Percentiles rank a stretch among this genome's conserved stretches.
These are phyloP conservation scores for Periconia digitata DNA, from an alignment of 2,329 filamentous ascomycete genomes.

Conservation along the genomic window DNA sequence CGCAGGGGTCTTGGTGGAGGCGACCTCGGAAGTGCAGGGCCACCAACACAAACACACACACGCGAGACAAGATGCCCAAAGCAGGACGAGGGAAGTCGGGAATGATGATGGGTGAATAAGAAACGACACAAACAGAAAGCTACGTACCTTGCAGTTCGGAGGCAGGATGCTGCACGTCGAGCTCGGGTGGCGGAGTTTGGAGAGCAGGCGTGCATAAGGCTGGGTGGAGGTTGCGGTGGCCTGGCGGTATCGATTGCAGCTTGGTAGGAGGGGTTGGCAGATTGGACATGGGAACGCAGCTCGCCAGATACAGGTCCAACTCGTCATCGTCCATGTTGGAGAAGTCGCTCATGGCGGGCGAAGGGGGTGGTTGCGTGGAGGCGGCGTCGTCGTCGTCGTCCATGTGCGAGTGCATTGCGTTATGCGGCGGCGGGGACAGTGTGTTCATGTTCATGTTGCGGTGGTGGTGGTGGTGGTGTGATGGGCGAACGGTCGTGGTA, in stretches of 20 bases:
- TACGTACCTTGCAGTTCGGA: constrained; percentile 35
- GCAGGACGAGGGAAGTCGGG: constrained; percentile 1
- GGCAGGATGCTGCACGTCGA: constrained; percentile 6
- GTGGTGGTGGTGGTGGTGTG: no score
- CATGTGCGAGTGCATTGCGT: no score
- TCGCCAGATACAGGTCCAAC: constrained; percentile 43
- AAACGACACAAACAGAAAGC: constrained; percentile 17
- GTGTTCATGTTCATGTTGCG: no score
- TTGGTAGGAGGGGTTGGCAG: constrained; percentile 43
- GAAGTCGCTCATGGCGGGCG: constrained; percentile 21
- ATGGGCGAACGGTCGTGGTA: no score
- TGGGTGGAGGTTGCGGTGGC: constrained; percentile 2
- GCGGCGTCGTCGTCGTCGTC: no score
- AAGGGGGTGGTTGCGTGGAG: constrained; percentile 3
- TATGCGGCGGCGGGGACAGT: no score
- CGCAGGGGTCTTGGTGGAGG: constrained; percentile 5
- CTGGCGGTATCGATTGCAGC: constrained; percentile 14
- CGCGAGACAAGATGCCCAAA: neutral
- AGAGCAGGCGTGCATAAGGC: constrained; percentile 2
- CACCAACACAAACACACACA: neutral
- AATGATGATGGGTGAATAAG: no score
- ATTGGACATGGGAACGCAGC: constrained; percentile 42
- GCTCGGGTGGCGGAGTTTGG: constrained; percentile 4
- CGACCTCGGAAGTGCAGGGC: neutral
- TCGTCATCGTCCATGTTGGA: constrained; percentile 41